Evolutionary conservation across 2,329 filamentous ascomycete genomes (phyloP).

Genomic region (Sclerotinia trifoliorum): DNA sequence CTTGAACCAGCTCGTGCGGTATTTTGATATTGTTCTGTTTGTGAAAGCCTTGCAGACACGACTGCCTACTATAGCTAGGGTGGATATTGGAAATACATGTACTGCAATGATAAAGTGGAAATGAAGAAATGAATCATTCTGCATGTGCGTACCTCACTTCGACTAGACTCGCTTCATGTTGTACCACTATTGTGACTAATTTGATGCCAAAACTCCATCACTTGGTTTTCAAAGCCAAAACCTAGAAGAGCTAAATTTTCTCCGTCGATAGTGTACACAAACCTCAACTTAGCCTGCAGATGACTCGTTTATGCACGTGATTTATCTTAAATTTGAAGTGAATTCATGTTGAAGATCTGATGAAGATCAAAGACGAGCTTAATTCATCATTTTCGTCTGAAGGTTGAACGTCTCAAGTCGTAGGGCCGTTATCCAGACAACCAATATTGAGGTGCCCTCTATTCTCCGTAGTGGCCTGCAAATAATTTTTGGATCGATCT

Average conservation of each 20-base stretch:
- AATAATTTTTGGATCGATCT: constrained; percentile 1
- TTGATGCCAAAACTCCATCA: not conserved
- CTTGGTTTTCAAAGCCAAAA: not conserved
- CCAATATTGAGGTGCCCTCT: not conserved
- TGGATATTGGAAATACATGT: not conserved
- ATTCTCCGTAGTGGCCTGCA: not conserved
- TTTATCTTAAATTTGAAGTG: not conserved
- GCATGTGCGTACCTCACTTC: not conserved
- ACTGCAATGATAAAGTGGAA: not conserved
- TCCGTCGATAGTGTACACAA: not conserved
- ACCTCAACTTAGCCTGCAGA: not conserved
- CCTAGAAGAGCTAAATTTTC: not conserved
- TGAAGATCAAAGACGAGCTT: not conserved
- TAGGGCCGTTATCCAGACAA: not conserved
- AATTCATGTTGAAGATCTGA: not conserved
- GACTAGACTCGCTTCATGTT: not conserved
- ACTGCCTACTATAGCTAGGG: not conserved
- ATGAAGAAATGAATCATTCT: not conserved
- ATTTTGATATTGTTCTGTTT: not conserved
- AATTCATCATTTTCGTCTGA: not conserved
- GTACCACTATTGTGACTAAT: not conserved
- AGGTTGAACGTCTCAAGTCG: not conserved
- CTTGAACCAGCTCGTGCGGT: not conserved
- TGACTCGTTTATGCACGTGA: not conserved
- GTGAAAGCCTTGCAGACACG: not conserved